phyloP scores from a whole-genome alignment of 768 basidiomycete genomes.

The Trametes cubensis region DNA sequence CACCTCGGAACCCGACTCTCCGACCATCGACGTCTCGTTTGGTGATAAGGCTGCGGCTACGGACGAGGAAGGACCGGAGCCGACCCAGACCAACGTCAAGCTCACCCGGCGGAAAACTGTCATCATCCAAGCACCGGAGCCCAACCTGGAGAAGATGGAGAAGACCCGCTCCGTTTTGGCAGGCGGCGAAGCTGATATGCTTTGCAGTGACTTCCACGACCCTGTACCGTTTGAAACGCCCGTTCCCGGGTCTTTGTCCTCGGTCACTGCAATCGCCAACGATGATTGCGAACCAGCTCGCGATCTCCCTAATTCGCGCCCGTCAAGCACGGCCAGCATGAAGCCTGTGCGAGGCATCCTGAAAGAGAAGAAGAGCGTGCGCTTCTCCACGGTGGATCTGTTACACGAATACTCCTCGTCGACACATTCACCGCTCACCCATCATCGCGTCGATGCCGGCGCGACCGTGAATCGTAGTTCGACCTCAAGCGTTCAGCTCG shows the following conservation, averaged over 20 bases:
- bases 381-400: slow-evolving; percentile 35
- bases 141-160: slow-evolving; percentile 1
- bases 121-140: slow-evolving; percentile 33
- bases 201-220: slow-evolving; percentile 14
- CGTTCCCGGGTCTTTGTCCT: not conserved
- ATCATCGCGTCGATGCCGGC: not conserved
- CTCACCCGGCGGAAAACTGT: slow-evolving; percentile 33
- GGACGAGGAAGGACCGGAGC: not conserved
- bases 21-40: not conserved
- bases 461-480: not conserved
- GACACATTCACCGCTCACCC: not conserved
- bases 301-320: slow-evolving; percentile 22
- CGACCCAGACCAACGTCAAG: slow-evolving; percentile 6
- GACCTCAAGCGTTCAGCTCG: not conserved
- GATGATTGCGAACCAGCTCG: slow-evolving; percentile 22
- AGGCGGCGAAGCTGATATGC: not conserved
- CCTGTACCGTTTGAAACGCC: slow-evolving; percentile 29
- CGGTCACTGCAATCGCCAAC: slow-evolving; percentile 30
- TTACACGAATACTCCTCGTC: slow-evolving; percentile 23
- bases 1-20: not conserved
- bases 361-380: slow-evolving; percentile 44
- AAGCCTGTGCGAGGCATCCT: slow-evolving; percentile 40
- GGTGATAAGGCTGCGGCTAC: not conserved
- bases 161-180: not conserved
- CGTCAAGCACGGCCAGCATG: slow-evolving; percentile 32